Evolutionary conservation across 345 rosid species (phyloP), one percentile per base, ranked within the genome.

Genomic region (Brassica cretica): DNA sequence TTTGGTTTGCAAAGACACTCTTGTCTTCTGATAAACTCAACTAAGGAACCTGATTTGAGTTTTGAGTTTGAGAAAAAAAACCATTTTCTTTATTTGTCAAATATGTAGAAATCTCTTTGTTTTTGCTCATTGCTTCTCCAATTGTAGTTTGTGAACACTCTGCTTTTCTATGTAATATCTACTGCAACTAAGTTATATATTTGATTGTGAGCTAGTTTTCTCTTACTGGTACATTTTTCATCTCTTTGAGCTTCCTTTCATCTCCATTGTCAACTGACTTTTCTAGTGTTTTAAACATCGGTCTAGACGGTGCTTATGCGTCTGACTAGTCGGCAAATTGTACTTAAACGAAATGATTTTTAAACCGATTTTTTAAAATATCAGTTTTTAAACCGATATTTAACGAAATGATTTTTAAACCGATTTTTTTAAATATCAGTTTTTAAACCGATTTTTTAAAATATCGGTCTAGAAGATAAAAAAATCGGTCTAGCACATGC

Each of bases 1-100:
- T 95, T 69, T 95, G 94, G 98, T 85, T 95, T 73, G 92, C 97
- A 16, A 93, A 89, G 83, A 89, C 91, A 83, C 97, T 95, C 68
- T 78, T 95, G 87, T 84, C 98, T 73, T 85, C 86, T n/a, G 90
- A 91, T 10, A 95, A 95, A 65, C 73, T 87, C 66, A 83, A 85
- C 58, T 89, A 81, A 59, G 90, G 84, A 72, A 84, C 82, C 76
- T 88, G 77, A 86, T 73, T 32, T 15, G 29, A 6, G 33, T 51
- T 61, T 61, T 61, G 35, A 61, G 65, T 61, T 61, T 27, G 65
- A 61, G 65, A 60, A 25, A 27, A 58, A 21, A 60, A 12, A 3
- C 33, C 35, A 12, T 61, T 27, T 61, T 61, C 18, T 32, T 65
- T 37, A 5, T 72, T 15, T 44, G 74, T 73, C 69, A 79, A 30